Percentiles rank a stretch among this genome's conserved stretches.
Conservation (phyloP, 306 rosid genomes). For the Vigna reflexopilosa region DNA sequence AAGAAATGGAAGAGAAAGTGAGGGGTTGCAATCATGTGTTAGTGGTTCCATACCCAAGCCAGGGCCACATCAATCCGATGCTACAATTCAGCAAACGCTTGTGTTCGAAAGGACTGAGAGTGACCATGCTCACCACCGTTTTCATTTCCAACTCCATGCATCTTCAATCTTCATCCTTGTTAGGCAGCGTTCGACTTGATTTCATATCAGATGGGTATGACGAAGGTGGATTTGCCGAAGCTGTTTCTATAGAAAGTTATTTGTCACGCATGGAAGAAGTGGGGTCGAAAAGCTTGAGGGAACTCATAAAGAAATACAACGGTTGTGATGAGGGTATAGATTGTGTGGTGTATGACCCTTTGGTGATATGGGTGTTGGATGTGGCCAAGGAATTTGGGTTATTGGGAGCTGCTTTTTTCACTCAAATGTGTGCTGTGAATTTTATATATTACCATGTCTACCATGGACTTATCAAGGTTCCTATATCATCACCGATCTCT, state of each 20-base stretch:
- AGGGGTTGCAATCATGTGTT: constrained; percentile 40
- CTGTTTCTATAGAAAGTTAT: constrained; percentile 47
- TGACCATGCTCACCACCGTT: constrained; percentile 59
- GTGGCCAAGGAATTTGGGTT: constrained; percentile 62
- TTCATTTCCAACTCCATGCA: constrained; percentile 60
- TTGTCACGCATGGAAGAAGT: constrained; percentile 45
- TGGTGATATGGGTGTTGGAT: constrained; percentile 60
- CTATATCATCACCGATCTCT: constrained; percentile 45
- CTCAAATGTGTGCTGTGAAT: constrained; percentile 64
- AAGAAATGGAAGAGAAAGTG: constrained; percentile 33
- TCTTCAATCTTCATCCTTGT: constrained; percentile 45
- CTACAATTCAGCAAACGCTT: constrained; percentile 59
- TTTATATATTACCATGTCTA: constrained; percentile 50
- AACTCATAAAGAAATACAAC: constrained; percentile 53
- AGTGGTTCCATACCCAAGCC: constrained; percentile 64
- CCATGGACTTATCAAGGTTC: constrained; percentile 52
- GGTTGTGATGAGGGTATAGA: constrained; percentile 46
- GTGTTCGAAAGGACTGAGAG: constrained; percentile 48
- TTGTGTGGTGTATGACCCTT: constrained; percentile 62
- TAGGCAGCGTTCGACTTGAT: constrained; percentile 50
- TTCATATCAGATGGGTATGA: constrained; percentile 76
- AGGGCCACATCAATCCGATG: constrained; percentile 73
- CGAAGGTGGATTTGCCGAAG: constrained; percentile 59
- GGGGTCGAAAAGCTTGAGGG: constrained; percentile 54
- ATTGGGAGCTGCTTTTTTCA: constrained; percentile 57